Evolutionary conservation across 495 filamentous ascomycete genomes (phyloP), one percentile per base, ranked within the genome.

Genomic region (Schizothecium vesticola): DNA sequence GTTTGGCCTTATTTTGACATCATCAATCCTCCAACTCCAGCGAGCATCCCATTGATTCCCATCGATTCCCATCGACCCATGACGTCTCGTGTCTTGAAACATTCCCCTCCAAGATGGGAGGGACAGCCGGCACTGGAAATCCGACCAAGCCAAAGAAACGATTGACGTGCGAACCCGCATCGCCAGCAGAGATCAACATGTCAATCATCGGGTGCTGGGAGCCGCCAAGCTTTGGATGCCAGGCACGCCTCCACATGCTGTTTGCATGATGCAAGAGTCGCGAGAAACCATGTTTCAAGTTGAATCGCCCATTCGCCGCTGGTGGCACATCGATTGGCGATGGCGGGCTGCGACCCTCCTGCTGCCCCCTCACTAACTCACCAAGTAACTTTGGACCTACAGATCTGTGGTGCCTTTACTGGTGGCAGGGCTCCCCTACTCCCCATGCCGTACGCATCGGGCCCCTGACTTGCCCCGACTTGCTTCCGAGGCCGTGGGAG

Each of bases 281-380:
- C 36, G 28, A 62, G 66, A 61, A 70, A 56, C 31, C 58, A 60
- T 33, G 75, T 77, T 77, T 77, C 75, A 75, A 51, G 57, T 74
- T 75, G 68, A 72, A 56, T 51, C 61, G 66, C 65, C 66, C 64
- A 59, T 59, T n/a, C n/a, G n/a, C 51, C 31, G 64, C 25, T 51
- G 55, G 59, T n/a, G 61, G 36, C 62, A 29, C 60, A 68, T 59
- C 59, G 61, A 70, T 67, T 70, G 69, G 71, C 64, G 63, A 60
- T 12, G 59, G 59, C 55, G 25, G 26, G 51, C 59, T 51, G 43
- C 43, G 43, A 51, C 43, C 43, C 43, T 51, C 43, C 43, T 51
- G 43, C 43, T 51, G 36, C 16, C 36, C 31, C 36, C 33, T 36
- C 33, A 36, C 33, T 12, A 36, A 8, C 28, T n/a, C 28, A 28